Evolutionary conservation across 352 stramenopile species (phyloP), one percentile per base, ranked within the genome.

Genomic region (Pythium graminicola): DNA sequence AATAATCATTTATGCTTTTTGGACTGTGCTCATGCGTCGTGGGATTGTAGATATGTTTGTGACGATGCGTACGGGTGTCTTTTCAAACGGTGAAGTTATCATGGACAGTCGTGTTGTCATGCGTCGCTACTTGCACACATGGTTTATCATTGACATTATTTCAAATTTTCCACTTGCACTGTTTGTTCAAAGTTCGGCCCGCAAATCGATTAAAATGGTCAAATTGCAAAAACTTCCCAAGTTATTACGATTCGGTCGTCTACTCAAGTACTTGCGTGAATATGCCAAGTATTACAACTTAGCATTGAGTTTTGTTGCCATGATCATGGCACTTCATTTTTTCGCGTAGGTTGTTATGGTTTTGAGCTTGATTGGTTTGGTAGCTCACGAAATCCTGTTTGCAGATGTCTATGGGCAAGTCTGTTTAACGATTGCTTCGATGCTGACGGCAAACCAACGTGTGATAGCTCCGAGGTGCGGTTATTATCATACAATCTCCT

Each of bases 271-370:
- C 60, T 54, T 91, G 22, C 72, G 76, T 44, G 75, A 89, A 61
- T 89, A 89, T 54, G 81, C 79, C 52, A 89, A 91, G 64, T 92
- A 88, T 54, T 92, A 88, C 62, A 86, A 93, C 47, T 65, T 89
- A 20, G 71, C 76, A 11, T 57, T 90, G 19, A 89, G 75, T 45
- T 75, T 90, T 29, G 43, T 87, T 2, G 70, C 62, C 6, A 73
- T 93, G 9, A 60, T 76, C 43, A 72, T 88, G 56, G 78, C 74
- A 1, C 63, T 89, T 19, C 77, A 88, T 44, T 63, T 88, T 23
- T 86, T 89, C 26, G 69, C 81, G 22, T 69, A 65, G 43, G 57
- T 50, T 31, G 27, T 3, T 44, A n/a, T n/a, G n/a, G n/a, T n/a
- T n/a, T n/a, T n/a, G n/a, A n/a, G n/a, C n/a, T n/a, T n/a, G n/a